Base-by-base conservation (phyloP, 257 asterid genomes). In the Forsythia viridissima region DNA sequence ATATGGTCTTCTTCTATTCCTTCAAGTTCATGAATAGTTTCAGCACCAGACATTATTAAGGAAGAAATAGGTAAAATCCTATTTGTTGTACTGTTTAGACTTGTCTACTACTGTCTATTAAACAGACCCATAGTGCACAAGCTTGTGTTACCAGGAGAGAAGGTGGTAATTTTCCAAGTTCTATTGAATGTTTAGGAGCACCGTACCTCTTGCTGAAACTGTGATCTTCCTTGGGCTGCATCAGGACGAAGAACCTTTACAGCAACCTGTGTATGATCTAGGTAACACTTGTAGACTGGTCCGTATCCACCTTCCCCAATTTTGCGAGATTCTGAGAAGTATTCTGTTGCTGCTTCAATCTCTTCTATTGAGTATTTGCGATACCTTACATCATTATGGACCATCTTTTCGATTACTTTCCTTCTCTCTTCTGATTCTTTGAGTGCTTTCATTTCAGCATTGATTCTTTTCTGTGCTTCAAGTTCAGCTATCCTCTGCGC, bases 401-500 rank as follows among this genome's bases (percentile, higher is more conserved):
- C 63, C 59, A 73, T 6, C 59, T 74, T 73, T 52, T 40, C 37
- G 42, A 82, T 46, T 11, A 52, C 79, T 40, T 76, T 76, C 21
- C 66, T 63, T 71, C 71, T 79, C 74, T 85, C 88, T 73, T 77
- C 86, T 39, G 83, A 74, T 78, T 85, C 88, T 68, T 76, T 57
- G 12, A 71, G 63, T 2, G 84, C 82, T 79, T 78, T 80, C 78
- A 51, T 80, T 82, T 85, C 89, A 7, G 86, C 89, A 24, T 70
- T 59, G 21, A 72, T 72, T 77, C 88, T 82, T 74, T 80, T 82
- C 6, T 79, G 80, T 8, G 84, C 78, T 76, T 85, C 88, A 34
- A 79, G 66, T 24, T 85, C 84, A 13, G 88, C 86, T 48, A 79
- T 55, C 82, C 82, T 79, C 67, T 79, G 85, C 44, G 85, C 80